Conservation (phyloP, 768 basidiomycete species). For the Lactarius hatsudake region DNA sequence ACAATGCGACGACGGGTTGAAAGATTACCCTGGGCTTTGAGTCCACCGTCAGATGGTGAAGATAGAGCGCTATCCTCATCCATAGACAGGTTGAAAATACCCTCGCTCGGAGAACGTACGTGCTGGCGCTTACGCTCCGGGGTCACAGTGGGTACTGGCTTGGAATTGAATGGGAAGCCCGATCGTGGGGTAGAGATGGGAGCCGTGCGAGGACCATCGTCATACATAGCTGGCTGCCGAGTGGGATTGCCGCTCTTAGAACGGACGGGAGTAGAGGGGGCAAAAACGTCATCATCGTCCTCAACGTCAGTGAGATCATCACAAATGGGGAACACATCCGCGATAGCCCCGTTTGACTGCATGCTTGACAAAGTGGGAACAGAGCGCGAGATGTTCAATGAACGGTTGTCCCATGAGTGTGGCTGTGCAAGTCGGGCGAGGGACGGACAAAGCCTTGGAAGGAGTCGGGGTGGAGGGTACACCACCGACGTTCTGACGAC, state of each 20-base stretch:
- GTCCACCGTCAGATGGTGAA: conserved; percentile 41
- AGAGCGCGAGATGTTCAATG: conserved; percentile 45
- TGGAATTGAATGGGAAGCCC: conserved; percentile 42
- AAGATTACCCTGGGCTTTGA: conserved; percentile 36
- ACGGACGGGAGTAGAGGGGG: conserved; percentile 56
- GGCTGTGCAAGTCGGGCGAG: conserved; percentile 34
- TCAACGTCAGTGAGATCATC: conserved; percentile 62
- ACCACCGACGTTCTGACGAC: conserved; percentile 44
- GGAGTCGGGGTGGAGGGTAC: conserved; percentile 39
- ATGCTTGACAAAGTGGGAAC: conserved; percentile 41
- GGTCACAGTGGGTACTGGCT: conserved; percentile 40
- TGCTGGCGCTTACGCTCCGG: conserved; percentile 42
- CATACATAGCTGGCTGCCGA: conserved; percentile 38
- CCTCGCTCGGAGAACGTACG: conserved; percentile 64
- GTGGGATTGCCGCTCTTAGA: conserved; percentile 20
- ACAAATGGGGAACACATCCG: conserved; percentile 60
- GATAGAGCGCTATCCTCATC: conserved; percentile 55
- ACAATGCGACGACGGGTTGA: conserved; percentile 24
- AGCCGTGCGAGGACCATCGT: conserved; percentile 48
- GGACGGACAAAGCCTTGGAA: conserved; percentile 50
- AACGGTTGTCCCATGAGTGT: conserved; percentile 4
- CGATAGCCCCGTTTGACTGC: conserved; percentile 36
- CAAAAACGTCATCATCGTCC: conserved; percentile 36
- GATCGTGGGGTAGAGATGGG: conserved; percentile 40
- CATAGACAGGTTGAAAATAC: conserved; percentile 71